These are phyloP conservation scores for Aureobasidium pullulans DNA, from an alignment of 2,329 filamentous ascomycete species.

Conservation along the genomic window DNA sequence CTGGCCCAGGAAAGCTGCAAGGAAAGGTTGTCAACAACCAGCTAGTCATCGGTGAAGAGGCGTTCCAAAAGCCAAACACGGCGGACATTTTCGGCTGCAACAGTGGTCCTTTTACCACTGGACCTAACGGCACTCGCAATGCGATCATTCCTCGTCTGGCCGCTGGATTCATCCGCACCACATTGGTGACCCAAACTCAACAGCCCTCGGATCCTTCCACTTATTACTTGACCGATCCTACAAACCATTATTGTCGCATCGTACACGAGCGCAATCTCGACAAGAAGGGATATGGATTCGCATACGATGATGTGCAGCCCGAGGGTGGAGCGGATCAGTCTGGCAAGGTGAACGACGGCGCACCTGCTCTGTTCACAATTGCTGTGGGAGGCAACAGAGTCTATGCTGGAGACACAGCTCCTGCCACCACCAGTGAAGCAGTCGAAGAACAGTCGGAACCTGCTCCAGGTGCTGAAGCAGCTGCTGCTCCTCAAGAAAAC, in stretches of 20 bases:
- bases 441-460: background rate
- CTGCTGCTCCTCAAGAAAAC: background rate
- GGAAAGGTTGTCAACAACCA: conserved; percentile 40
- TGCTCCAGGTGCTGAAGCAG: background rate
- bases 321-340: conserved; percentile 49
- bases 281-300: conserved; percentile 52
- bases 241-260: conserved; percentile 51
- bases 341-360: conserved; percentile 43
- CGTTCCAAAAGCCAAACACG: conserved; percentile 53
- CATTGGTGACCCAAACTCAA: conserved; percentile 45
- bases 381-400: conserved; percentile 37
- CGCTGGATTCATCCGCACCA: conserved; percentile 71
- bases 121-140: conserved; percentile 37
- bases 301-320: conserved; percentile 60
- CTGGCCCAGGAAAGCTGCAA: conserved; percentile 45
- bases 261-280: conserved; percentile 52
- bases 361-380: conserved; percentile 40
- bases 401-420: background rate
- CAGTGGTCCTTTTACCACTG: conserved; percentile 52
- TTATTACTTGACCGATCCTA: conserved; percentile 29
- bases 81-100: conserved; percentile 63
- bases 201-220: conserved; percentile 30
- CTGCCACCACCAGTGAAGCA: background rate
- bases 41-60: conserved; percentile 39
- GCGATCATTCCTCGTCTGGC: conserved; percentile 68